A percentile compares a stretch with the other conserved stretches of the same genome.
phyloP scores from a whole-genome alignment of 306 rosid species.

The Glycine latifolia region DNA sequence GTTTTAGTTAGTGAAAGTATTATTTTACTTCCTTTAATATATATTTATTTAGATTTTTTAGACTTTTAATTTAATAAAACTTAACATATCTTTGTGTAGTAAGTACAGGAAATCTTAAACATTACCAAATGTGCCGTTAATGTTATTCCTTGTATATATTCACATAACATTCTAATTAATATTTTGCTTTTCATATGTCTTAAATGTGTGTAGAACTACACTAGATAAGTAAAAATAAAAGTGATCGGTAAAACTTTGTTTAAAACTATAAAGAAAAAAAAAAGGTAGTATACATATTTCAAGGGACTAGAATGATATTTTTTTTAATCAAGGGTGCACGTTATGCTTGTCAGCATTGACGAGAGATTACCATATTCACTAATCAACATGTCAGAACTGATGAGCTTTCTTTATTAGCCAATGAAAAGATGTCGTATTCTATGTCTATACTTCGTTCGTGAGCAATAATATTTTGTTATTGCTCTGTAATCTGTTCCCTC shows the following conservation, averaged over 20 bases:
- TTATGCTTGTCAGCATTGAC: slow-evolving; percentile 21
- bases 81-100: background rate
- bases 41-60: slow-evolving; percentile 3
- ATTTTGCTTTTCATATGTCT: background rate
- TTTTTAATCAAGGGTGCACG: slow-evolving; percentile 36
- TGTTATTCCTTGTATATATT: too few relatives aligned
- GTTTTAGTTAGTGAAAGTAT: background rate
- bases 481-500: background rate
- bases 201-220: background rate
- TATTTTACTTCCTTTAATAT: background rate
- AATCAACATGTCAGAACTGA: slow-evolving; percentile 1
- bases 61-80: background rate
- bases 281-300: background rate
- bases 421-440: slow-evolving; percentile 12
- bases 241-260: background rate
- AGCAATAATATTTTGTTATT: background rate
- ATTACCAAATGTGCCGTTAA: too few relatives aligned
- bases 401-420: background rate
- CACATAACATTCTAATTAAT: background rate
- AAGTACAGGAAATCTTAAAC: background rate
- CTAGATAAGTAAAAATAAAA: background rate
- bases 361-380: background rate
- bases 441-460: background rate
- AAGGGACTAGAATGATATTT: background rate
- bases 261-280: background rate